Evolutionary conservation across 192 early-diverging fungal genomes (phyloP), one percentile per base, ranked within the genome.

Genomic region (Podila verticillata): DNA sequence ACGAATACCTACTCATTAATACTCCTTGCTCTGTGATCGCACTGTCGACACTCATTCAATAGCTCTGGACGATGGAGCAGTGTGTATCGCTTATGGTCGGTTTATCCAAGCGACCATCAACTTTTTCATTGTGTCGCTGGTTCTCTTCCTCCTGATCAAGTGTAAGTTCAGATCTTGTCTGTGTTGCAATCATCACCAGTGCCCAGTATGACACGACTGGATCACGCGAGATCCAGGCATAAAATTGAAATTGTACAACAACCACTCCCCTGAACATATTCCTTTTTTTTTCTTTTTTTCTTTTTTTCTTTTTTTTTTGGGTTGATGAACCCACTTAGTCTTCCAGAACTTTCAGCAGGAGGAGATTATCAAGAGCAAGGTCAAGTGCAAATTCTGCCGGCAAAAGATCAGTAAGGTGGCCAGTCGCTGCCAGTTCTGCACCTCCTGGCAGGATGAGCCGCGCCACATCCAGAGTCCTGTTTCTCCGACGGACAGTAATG

Each of bases 311-410:
- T 4, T 60, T 6, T 34, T n/a, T 29, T 60, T 13, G 5, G 29
- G n/a, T n/a, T 36, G 4, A 6, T 24, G 4, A n/a, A n/a, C 19
- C 13, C 7, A 28, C 5, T 17, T 58, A 79, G 75, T 79, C 10
- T 79, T 79, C 30, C 75, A 79, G 34, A 20, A 68, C 9, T 79
- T 79, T 36, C 75, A 79, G 19, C 64, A 79, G 59, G 75, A 79
- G 2, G 75, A 79, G 31, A 79, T 79, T 20, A 72, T 79, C 69
- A 79, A 79, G 60, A 79, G 75, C 51, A 79, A 72, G 35, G 60
- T 72, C 60, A 79, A 72, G 13, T 79, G 75, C 64, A 60, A 58
- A 26, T 79, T 71, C 30, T 79, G 75, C 32, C 63, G 75, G 5
- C 68, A 79, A 72, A 79, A 79, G 65, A 72, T 79, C 54, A 79